These are phyloP conservation scores for Boletus tomentosulus DNA, from an alignment of 768 basidiomycete genomes.

Conservation along the genomic window DNA sequence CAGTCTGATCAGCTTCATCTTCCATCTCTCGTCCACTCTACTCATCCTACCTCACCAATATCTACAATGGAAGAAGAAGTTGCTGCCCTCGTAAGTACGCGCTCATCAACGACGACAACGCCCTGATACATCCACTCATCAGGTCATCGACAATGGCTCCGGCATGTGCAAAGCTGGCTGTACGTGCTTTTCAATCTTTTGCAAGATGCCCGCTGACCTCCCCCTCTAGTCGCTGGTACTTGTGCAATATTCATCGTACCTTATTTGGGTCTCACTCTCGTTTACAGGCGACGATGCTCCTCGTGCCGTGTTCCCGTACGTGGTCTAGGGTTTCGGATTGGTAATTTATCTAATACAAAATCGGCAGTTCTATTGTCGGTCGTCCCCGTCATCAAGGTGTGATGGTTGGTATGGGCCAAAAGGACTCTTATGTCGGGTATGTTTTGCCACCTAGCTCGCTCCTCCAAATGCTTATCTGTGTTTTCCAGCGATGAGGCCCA, in stretches of 20 bases:
- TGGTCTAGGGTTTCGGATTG: conserved; percentile 19
- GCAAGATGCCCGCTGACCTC: conserved; percentile 17
- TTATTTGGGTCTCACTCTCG: conserved; percentile 4
- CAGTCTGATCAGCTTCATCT: conserved; percentile 19
- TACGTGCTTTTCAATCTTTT: conserved; percentile 40
- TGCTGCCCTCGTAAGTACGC: conserved; percentile 44
- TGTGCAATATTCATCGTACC: background rate
- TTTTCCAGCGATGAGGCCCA: conserved; percentile 77
- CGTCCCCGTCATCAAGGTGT: conserved; percentile 93
- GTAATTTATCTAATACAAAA: conserved; percentile 9
- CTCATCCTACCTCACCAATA: conserved; percentile 22
- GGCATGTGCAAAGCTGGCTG: conserved; percentile 99
- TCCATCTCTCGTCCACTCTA: conserved; percentile 15
- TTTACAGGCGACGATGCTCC: conserved; percentile 79
- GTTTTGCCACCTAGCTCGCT: conserved; percentile 2
- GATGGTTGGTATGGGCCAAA: conserved; percentile 97
- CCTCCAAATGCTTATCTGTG: conserved; percentile 11
- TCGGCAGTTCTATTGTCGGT: conserved; percentile 80
- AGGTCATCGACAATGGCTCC: conserved; percentile 93
- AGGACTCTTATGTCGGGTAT: conserved; percentile 94
- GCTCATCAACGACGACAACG: background rate
- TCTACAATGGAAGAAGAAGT: conserved; percentile 61
- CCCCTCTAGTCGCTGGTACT: conserved; percentile 58
- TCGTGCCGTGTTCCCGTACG: conserved; percentile 94
- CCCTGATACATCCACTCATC: background rate